phyloP scores from a whole-genome alignment of 495 filamentous ascomycete species.

The Collariella sp. region DNA sequence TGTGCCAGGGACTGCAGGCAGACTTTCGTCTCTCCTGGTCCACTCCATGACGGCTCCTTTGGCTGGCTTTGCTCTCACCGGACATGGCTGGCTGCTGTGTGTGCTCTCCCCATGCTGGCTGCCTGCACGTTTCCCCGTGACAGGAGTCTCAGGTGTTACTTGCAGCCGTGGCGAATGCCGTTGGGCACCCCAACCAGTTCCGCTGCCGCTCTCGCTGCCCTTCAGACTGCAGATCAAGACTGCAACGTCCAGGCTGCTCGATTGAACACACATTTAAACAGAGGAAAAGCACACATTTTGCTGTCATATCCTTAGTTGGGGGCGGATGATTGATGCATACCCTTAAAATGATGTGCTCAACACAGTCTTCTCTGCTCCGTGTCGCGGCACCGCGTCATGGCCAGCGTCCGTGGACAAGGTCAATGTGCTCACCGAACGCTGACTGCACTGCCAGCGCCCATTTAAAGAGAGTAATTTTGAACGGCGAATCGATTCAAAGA shows the following conservation, averaged over 20 bases:
- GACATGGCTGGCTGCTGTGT: slow-evolving; percentile 1
- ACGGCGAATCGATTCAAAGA: slow-evolving; percentile 17
- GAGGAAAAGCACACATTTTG: slow-evolving; percentile 18
- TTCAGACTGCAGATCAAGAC: slow-evolving; percentile 19
- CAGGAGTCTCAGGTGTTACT: slow-evolving; percentile 23
- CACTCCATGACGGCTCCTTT: neutral
- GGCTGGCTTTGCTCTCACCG: slow-evolving; percentile 4
- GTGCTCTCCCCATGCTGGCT: slow-evolving; percentile 13
- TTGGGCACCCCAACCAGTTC: slow-evolving; percentile 9
- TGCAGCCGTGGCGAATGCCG: slow-evolving; percentile 13
- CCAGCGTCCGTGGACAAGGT: slow-evolving; percentile 15
- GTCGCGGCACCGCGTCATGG: slow-evolving; percentile 24
- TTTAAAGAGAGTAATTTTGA: slow-evolving; percentile 14
- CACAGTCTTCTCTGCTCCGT: slow-evolving; percentile 10
- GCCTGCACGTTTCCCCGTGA: slow-evolving; percentile 11
- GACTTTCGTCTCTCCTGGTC: neutral
- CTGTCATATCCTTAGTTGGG: slow-evolving; percentile 16
- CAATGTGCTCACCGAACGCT: slow-evolving; percentile 13
- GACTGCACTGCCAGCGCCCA: slow-evolving; percentile 24
- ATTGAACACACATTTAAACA: slow-evolving; percentile 21
- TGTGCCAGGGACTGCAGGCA: slow-evolving; percentile 6
- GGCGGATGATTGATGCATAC: slow-evolving; percentile 28
- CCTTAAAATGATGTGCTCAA: slow-evolving; percentile 17
- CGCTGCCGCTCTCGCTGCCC: slow-evolving; percentile 19
- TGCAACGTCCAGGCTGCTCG: slow-evolving; percentile 17